phyloP scores from a whole-genome alignment of 257 asterid genomes.

The Scutellaria barbata region DNA sequence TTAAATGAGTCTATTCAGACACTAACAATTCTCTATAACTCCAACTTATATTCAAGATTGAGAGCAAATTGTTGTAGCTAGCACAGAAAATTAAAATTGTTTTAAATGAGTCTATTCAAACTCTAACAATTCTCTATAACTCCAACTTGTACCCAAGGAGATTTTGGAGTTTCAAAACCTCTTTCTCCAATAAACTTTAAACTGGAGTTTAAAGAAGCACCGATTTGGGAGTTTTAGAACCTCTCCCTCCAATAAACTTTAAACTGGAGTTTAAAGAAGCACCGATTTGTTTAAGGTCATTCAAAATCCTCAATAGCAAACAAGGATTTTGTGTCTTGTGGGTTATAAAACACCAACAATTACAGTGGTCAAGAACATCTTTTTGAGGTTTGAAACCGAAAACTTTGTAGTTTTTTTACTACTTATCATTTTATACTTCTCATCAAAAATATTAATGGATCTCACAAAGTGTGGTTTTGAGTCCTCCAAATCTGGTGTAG shows the following conservation, averaged over 20 bases:
- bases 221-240: slow-evolving; percentile 25
- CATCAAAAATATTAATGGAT: slow-evolving; percentile 19
- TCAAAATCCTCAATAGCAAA: slow-evolving; percentile 22
- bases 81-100: too few relatives aligned
- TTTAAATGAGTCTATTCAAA: too few relatives aligned
- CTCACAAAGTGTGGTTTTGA: slow-evolving; percentile 10
- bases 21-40: slow-evolving; percentile 27
- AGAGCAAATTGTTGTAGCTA: too few relatives aligned
- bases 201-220: slow-evolving; percentile 17
- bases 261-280: slow-evolving; percentile 15
- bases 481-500: slow-evolving; percentile 26
- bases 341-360: slow-evolving; percentile 23
- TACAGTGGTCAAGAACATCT: slow-evolving; percentile 27
- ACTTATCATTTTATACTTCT: slow-evolving; percentile 1
- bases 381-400: slow-evolving; percentile 20
- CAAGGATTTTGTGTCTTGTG: slow-evolving; percentile 32
- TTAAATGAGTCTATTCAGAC: slow-evolving; percentile 35
- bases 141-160: slow-evolving; percentile 29
- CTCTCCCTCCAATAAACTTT: slow-evolving; percentile 21
- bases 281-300: slow-evolving; percentile 5
- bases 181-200: slow-evolving; percentile 20
- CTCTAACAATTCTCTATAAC: too few relatives aligned
- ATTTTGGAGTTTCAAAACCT: slow-evolving; percentile 25
- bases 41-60: too few relatives aligned
- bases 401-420: slow-evolving; percentile 22